phyloP scores from a whole-genome alignment of 352 stramenopile species.

The Globisporangium rhizosaccharum region DNA sequence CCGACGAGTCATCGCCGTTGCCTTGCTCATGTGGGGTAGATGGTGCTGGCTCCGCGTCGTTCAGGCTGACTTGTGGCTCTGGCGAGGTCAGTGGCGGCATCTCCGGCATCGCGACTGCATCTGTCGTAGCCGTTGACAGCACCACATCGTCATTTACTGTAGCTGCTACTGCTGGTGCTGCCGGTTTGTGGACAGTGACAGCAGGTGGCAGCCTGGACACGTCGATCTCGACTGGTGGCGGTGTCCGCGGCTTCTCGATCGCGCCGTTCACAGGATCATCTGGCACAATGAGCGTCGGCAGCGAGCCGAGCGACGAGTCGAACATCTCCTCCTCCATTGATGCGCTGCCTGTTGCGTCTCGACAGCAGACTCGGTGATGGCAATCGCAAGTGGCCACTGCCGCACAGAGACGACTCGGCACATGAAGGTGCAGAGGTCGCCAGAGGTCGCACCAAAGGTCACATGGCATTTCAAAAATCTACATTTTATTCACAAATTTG shows the following conservation, averaged over 20 bases:
- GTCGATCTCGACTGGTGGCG: slow-evolving; percentile 27
- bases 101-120: background rate
- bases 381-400: too few species aligned
- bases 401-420: background rate
- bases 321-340: slow-evolving; percentile 7
- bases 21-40: too few species aligned
- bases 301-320: slow-evolving; percentile 25
- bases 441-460: too few species aligned
- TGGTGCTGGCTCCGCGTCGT: too few species aligned
- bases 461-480: too few species aligned
- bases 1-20: too few species aligned
- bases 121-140: background rate
- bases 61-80: too few species aligned
- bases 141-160: background rate
- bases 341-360: background rate
- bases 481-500: too few species aligned
- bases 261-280: slow-evolving; percentile 56
- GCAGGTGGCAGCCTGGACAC: slow-evolving; percentile 5
- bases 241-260: slow-evolving; percentile 64
- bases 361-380: background rate
- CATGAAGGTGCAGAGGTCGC: too few species aligned
- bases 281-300: slow-evolving; percentile 66
- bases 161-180: background rate
- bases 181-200: slow-evolving; percentile 5
- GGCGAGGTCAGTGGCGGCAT: too few species aligned